phyloP scores from a whole-genome alignment of 1,284 basidiomycete species.

The Rhodotorula sp. region DNA sequence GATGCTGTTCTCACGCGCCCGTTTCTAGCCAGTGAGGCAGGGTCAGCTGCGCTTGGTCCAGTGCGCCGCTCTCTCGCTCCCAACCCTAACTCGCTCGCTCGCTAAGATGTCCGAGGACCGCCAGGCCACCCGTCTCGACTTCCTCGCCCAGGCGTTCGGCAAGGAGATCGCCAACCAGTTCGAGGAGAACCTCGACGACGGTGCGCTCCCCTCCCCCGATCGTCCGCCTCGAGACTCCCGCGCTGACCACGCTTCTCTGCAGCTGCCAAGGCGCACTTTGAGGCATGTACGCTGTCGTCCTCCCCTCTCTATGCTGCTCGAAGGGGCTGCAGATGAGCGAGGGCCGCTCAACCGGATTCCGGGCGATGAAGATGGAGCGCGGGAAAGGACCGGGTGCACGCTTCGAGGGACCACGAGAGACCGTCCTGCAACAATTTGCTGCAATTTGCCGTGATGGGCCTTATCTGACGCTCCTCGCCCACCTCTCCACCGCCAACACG shows the following conservation, averaged over 20 bases:
- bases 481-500: no score
- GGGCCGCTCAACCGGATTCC: background rate
- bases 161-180: conserved; percentile 15
- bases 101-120: conserved; percentile 4
- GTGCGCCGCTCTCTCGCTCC: background rate
- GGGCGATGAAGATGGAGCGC: background rate
- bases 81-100: background rate
- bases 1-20: background rate
- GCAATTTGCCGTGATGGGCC: no score
- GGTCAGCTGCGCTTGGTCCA: background rate
- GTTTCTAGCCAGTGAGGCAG: background rate
- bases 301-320: background rate
- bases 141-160: conserved; percentile 34
- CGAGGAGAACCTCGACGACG: conserved; percentile 27
- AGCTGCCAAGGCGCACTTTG: conserved; percentile 33
- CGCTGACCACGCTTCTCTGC: background rate
- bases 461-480: no score
- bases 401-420: no score
- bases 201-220: background rate
- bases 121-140: conserved; percentile 8
- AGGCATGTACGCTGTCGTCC: conserved; percentile 27
- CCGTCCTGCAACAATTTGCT: no score
- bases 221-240: background rate
- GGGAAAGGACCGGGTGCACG: no score
- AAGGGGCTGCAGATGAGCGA: background rate